These are phyloP conservation scores for Mucor ambiguus DNA, from an alignment of 371 early-diverging fungal genomes.

Conservation along the genomic window DNA sequence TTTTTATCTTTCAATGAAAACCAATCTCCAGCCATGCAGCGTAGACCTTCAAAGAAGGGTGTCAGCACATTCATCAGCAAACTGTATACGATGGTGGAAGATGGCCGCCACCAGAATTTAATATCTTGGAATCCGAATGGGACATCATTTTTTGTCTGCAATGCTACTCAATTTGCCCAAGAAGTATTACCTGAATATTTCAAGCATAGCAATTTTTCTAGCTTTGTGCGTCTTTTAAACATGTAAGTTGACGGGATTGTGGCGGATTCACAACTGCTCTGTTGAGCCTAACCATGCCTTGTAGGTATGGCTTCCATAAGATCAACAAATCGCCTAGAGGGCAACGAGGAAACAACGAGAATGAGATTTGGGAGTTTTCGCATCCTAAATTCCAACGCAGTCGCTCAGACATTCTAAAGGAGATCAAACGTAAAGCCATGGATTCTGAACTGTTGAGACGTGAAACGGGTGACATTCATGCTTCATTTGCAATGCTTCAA, in stretches of 20 bases:
- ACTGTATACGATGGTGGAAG: constrained; percentile 66
- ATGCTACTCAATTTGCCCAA: constrained; percentile 82
- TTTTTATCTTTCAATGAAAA: constrained; percentile 17
- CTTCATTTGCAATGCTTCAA: constrained; percentile 68
- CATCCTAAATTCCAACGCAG: constrained; percentile 48
- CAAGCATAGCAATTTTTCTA: constrained; percentile 62
- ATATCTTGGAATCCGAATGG: constrained; percentile 84
- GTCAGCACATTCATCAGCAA: constrained; percentile 27
- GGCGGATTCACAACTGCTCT: too few species aligned
- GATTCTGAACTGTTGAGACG: constrained; percentile 71
- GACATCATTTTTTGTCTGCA: constrained; percentile 86
- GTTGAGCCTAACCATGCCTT: neutral
- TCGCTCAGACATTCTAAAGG: constrained; percentile 46
- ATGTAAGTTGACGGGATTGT: constrained; percentile 38
- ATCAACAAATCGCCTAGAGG: constrained; percentile 67
- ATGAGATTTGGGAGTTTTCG: constrained; percentile 59
- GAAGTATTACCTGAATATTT: constrained; percentile 76
- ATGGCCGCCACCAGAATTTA: constrained; percentile 68
- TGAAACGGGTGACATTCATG: constrained; percentile 69
- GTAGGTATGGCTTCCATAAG: constrained; percentile 64
- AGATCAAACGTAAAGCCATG: constrained; percentile 62
- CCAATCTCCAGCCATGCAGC: neutral
- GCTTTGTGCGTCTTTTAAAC: constrained; percentile 66
- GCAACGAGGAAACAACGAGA: constrained; percentile 66
- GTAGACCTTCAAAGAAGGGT: constrained; percentile 20